A percentile compares a stretch with the other conserved stretches of the same genome.
Conservation (phyloP, 2,329 filamentous ascomycete genomes). For the Fusarium coffeatum region DNA sequence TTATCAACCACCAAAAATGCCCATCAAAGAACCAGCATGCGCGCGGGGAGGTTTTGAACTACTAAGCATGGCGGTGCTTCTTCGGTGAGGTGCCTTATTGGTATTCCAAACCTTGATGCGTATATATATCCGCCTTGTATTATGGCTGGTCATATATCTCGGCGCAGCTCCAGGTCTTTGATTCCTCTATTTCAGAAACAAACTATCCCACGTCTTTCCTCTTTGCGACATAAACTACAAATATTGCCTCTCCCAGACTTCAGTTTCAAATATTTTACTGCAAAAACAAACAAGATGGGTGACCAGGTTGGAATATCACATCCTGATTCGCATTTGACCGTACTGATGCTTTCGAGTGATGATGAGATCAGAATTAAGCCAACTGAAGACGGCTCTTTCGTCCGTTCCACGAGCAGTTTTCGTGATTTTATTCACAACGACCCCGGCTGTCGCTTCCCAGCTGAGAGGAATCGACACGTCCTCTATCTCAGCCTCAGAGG, state of each 20-base stretch:
- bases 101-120: not conserved
- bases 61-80: not conserved
- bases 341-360: not conserved
- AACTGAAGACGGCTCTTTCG: slow-evolving; percentile 60
- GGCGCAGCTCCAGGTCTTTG: not conserved
- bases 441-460: slow-evolving; percentile 63
- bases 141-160: not conserved
- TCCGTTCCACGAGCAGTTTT: slow-evolving; percentile 65
- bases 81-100: not conserved
- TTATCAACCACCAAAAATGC: slow-evolving; percentile 8
- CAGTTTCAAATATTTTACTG: rapidly evolving
- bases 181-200: not conserved
- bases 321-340: rapidly evolving
- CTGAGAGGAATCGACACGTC: slow-evolving; percentile 69
- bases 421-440: slow-evolving; percentile 66
- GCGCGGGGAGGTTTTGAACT: no score
- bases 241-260: no score
- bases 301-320: not conserved
- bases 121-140: not conserved
- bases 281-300: not conserved
- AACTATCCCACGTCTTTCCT: rapidly evolving
- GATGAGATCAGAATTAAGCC: slow-evolving; percentile 18
- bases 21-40: not conserved
- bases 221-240: not conserved
- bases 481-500: slow-evolving; percentile 63